Percentiles rank a stretch among this genome's conserved stretches.
phyloP scores from a whole-genome alignment of 2,329 filamentous ascomycete genomes.

The Fusarium lateritium region DNA sequence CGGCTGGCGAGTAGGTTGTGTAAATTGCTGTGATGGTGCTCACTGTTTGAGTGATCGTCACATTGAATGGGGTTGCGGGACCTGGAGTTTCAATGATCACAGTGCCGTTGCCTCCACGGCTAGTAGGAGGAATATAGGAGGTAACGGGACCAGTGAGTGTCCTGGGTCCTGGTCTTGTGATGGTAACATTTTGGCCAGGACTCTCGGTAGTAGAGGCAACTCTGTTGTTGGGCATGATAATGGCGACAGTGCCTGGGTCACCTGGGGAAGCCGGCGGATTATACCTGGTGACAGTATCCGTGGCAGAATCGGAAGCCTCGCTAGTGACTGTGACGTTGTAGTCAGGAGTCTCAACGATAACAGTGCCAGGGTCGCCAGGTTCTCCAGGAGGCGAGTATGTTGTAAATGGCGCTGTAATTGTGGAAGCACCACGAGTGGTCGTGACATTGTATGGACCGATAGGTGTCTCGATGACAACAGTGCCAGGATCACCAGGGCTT shows the following conservation, averaged over 20 bases:
- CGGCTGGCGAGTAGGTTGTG: slow-evolving; percentile 31
- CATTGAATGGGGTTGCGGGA: slow-evolving; percentile 15
- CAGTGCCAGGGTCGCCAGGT: slow-evolving; percentile 8
- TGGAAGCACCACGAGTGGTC: not conserved
- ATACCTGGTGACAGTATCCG: slow-evolving; percentile 18
- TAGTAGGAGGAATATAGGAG: slow-evolving; percentile 23
- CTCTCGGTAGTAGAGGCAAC: slow-evolving; percentile 9
- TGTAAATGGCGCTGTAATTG: not conserved
- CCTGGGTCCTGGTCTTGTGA: slow-evolving; percentile 24
- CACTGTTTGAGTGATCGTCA: slow-evolving; percentile 30
- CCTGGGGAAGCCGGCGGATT: slow-evolving; percentile 22
- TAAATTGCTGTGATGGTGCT: slow-evolving; percentile 32
- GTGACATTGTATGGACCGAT: slow-evolving; percentile 11
- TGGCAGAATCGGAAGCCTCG: not conserved
- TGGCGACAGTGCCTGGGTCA: slow-evolving; percentile 30
- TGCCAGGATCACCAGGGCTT: slow-evolving; percentile 23
- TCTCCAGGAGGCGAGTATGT: slow-evolving; percentile 1
- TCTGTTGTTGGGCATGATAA: slow-evolving; percentile 25
- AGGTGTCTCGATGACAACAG: slow-evolving; percentile 27
- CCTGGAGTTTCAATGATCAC: slow-evolving; percentile 35
- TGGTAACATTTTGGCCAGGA: slow-evolving; percentile 23
- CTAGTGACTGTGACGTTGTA: slow-evolving; percentile 28
- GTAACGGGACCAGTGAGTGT: slow-evolving; percentile 34
- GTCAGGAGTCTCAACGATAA: slow-evolving; percentile 15
- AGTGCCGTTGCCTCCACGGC: slow-evolving; percentile 24